Percentiles rank a stretch among this genome's conserved stretches.
Conservation (phyloP, 2,329 filamentous ascomycete species). For the Zalaria obscura region DNA sequence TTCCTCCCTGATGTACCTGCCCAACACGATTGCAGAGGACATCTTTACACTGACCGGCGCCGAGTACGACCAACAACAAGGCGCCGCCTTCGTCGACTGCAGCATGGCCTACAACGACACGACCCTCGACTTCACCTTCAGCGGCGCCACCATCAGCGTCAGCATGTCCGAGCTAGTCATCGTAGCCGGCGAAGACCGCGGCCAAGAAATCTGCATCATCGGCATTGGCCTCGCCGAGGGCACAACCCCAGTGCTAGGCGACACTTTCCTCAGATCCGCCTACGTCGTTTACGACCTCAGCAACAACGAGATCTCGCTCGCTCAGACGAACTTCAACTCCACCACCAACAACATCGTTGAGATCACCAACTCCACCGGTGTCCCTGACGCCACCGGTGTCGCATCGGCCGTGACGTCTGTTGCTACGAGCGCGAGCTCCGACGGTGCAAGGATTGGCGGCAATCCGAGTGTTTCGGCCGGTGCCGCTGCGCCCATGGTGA, state of each 20-base stretch:
- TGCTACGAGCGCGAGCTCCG: conserved; percentile 23
- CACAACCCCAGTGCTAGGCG: conserved; percentile 39
- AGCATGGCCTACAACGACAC: conserved; percentile 30
- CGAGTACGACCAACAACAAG: conserved; percentile 24
- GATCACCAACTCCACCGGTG: conserved; percentile 35
- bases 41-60: conserved; percentile 28
- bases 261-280: conserved; percentile 48
- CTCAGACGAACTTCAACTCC: conserved; percentile 46
- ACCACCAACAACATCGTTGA: conserved; percentile 37
- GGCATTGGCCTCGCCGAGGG: conserved; percentile 37
- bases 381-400: conserved; percentile 41
- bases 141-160: conserved; percentile 39
- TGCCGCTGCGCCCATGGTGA: conserved; percentile 9
- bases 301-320: conserved; percentile 46
- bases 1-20: conserved; percentile 58
- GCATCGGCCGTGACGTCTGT: conserved; percentile 34
- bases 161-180: conserved; percentile 42
- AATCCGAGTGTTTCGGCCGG: conserved; percentile 3
- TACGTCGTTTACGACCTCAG: conserved; percentile 49
- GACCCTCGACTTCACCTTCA: conserved; percentile 44
- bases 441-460: conserved; percentile 26
- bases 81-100: conserved; percentile 40
- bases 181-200: conserved; percentile 26
- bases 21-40: conserved; percentile 39
- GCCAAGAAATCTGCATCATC: conserved; percentile 30